Percentiles rank a stretch among this genome's conserved stretches.
Conservation (phyloP, 148 eudicot species). For the Chenopodium formosanum region DNA sequence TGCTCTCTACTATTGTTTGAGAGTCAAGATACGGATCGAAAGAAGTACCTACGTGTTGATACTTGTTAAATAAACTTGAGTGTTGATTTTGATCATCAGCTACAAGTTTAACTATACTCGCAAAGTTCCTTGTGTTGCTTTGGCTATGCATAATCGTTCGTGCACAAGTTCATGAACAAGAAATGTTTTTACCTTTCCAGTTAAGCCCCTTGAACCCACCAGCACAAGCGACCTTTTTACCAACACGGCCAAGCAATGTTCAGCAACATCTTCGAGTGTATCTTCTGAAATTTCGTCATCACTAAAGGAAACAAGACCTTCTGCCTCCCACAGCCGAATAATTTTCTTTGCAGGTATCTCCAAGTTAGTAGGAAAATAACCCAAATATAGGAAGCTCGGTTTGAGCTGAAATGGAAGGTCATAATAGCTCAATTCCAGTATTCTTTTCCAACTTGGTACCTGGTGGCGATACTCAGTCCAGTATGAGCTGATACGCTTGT, state of each 20-base stretch:
- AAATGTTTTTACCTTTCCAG: constrained; percentile 23
- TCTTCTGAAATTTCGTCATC: constrained; percentile 12
- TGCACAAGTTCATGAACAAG: constrained; percentile 24
- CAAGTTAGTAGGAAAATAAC: constrained; percentile 26
- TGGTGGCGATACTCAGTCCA: too few species aligned
- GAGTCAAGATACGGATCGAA: too few species aligned
- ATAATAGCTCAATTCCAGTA: constrained; percentile 28
- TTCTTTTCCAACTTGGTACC: not conserved
- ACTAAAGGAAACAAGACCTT: constrained; percentile 23
- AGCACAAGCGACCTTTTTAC: constrained; percentile 19
- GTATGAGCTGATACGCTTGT: not conserved
- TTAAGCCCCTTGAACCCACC: constrained; percentile 13
- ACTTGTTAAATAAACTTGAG: too few species aligned
- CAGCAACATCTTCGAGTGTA: constrained; percentile 28
- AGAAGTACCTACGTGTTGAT: too few species aligned
- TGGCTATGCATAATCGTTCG: constrained; percentile 3
- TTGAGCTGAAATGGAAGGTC: constrained; percentile 33
- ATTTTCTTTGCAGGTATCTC: constrained; percentile 20
- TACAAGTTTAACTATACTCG: constrained; percentile 8
- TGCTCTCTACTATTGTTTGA: too few species aligned
- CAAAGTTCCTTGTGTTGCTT: constrained; percentile 17
- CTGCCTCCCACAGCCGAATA: constrained; percentile 33
- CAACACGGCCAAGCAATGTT: constrained; percentile 24
- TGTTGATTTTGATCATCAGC: too few species aligned
- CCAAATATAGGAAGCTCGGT: constrained; percentile 32